phyloP scores from a whole-genome alignment of 1,284 basidiomycete genomes.

The Neotropicomus parvogracilis region DNA sequence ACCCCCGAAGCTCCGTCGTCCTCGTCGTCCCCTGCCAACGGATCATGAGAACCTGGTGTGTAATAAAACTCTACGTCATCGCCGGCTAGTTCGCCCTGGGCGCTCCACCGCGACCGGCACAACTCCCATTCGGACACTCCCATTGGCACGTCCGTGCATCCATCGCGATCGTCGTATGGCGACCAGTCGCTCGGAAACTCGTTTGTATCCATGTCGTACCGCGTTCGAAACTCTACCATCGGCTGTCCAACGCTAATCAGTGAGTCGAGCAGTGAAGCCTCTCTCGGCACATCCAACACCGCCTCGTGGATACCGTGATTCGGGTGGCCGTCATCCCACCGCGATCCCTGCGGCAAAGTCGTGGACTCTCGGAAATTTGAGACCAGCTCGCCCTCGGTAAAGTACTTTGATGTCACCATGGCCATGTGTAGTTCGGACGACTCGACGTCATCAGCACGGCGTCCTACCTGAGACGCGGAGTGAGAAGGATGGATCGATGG shows the following conservation, averaged over 20 bases:
- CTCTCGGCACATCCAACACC: not conserved
- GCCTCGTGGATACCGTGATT: not conserved
- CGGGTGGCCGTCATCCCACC: not conserved
- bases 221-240: constrained; percentile 7
- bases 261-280: constrained; percentile 9
- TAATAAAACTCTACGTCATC: constrained; percentile 3
- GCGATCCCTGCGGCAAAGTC: not conserved
- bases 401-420: constrained; percentile 22
- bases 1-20: not conserved
- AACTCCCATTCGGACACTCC: not conserved
- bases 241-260: constrained; percentile 5
- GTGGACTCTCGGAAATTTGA: not conserved
- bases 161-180: constrained; percentile 2
- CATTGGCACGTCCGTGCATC: not conserved
- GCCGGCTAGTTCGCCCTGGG: not conserved
- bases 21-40: constrained; percentile 5
- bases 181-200: constrained; percentile 15
- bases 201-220: constrained; percentile 13
- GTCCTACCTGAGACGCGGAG: constrained; percentile 46
- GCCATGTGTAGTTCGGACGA: constrained; percentile 1
- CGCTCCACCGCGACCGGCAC: not conserved
- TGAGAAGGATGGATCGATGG: constrained; percentile 51
- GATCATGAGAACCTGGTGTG: not conserved
- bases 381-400: constrained; percentile 6
- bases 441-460: constrained; percentile 6